These are phyloP conservation scores for Pleurotus salmoneostramineus DNA, from an alignment of 768 basidiomycete genomes.

Conservation along the genomic window DNA sequence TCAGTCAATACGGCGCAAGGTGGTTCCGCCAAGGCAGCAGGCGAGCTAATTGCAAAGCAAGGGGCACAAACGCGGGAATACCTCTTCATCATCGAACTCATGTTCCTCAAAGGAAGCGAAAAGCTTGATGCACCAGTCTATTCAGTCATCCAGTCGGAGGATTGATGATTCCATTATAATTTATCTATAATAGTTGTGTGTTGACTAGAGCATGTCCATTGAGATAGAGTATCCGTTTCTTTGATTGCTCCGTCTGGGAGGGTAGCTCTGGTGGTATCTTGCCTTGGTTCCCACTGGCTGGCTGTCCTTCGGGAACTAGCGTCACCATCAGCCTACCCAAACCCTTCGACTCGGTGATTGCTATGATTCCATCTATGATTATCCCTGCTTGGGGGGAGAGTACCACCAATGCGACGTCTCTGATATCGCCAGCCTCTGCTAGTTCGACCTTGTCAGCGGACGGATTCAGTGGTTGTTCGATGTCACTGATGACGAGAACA, in stretches of 20 bases:
- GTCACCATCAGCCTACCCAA: constrained; percentile 48
- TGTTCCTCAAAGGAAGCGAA: constrained; percentile 68
- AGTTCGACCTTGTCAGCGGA: constrained; percentile 58
- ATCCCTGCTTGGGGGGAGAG: constrained; percentile 50
- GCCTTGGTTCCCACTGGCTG: constrained; percentile 19
- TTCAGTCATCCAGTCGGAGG: constrained; percentile 79
- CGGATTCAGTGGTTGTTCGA: constrained; percentile 60
- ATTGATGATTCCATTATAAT: constrained; percentile 30
- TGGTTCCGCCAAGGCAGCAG: constrained; percentile 91
- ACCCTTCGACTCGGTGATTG: constrained; percentile 41
- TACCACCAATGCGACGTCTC: constrained; percentile 56
- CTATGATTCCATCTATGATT: constrained; percentile 52
- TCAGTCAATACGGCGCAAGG: constrained; percentile 37
- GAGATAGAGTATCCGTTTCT: constrained; percentile 60
- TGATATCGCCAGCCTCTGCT: constrained; percentile 50
- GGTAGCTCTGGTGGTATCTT: constrained; percentile 18
- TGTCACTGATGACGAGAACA: constrained; percentile 69
- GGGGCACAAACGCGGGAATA: constrained; percentile 90
- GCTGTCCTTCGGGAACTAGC: constrained; percentile 34
- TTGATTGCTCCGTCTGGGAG: constrained; percentile 19
- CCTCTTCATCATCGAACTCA: constrained; percentile 87
- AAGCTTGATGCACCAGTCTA: constrained; percentile 87
- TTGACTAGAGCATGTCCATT: constrained; percentile 76
- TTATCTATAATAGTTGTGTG: constrained; percentile 57
- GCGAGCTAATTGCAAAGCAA: constrained; percentile 77